Conservation (phyloP, 768 basidiomycete genomes). For the Amanita pallidorosea region DNA sequence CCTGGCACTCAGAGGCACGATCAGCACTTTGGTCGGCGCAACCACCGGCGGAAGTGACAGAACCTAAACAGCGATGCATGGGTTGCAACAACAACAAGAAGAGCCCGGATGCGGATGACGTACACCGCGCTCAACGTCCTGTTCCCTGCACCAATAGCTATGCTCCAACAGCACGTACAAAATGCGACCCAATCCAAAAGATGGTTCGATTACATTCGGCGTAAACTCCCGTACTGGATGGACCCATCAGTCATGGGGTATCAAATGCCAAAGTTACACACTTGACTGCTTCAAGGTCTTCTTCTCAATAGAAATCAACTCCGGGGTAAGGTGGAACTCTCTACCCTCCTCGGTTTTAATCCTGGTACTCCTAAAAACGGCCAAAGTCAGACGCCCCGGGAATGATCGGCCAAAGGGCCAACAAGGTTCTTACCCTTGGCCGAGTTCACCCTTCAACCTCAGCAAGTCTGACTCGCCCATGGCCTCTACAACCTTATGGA, state of each 20-base stretch:
- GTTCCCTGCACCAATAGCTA: conserved; percentile 89
- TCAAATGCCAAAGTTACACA: conserved; percentile 22
- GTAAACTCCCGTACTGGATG: conserved; percentile 81
- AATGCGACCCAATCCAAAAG: conserved; percentile 95
- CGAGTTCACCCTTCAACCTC: conserved; percentile 60
- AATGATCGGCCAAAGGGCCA: background rate
- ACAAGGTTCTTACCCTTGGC: conserved; percentile 47
- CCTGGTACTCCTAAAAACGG: conserved; percentile 27
- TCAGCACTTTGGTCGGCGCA: conserved; percentile 94
- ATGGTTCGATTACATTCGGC: conserved; percentile 98
- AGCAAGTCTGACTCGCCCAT: conserved; percentile 58
- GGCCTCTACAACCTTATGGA: conserved; percentile 54
- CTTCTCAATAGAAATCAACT: conserved; percentile 66
- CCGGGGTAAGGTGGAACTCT: conserved; percentile 60
- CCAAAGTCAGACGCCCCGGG: background rate
- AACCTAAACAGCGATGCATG: conserved; percentile 39
- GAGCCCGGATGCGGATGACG: conserved; percentile 19
- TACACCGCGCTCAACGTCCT: conserved; percentile 84
- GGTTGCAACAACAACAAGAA: background rate
- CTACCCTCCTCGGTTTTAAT: conserved; percentile 52
- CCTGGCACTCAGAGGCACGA: conserved; percentile 86
- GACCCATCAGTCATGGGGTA: background rate
- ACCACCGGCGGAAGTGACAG: conserved; percentile 83
- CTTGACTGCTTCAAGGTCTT: conserved; percentile 85
- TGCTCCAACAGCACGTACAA: conserved; percentile 92